Evolutionary conservation across 768 basidiomycete species (phyloP), one percentile per base, ranked within the genome.

Genomic region (Rubroboletus pulcherrimus): DNA sequence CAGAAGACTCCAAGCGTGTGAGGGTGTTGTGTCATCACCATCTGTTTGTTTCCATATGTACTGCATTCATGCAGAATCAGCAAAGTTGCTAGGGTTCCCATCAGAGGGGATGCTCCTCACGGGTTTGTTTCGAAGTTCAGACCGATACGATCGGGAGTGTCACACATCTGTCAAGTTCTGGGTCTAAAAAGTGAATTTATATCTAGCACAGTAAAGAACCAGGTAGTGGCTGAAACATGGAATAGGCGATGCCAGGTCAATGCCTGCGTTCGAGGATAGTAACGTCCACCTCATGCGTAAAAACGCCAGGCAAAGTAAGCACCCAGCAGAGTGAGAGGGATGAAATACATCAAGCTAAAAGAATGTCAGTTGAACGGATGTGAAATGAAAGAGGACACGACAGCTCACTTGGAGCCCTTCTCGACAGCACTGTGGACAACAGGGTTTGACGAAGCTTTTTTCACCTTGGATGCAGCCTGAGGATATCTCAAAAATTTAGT

Each of bases 281-380:
- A 24, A 19, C 9, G 12, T 34, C 48, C 37, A 38, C 29, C 51
- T 72, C 57, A 70, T 58, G 58, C 71, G 72, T 92, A 92, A 73
- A 79, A 86, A 59, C 91, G 82, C 84, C 85, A 96, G 46, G 85
- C 93, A 63, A 96, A 89, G 84, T 93, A 95, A 47, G 81, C 93
- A 58, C 82, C 90, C 44, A 96, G 75, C 29, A 91, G 73, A 43
- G 77, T 82, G 40, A 95, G 79, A 51, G 94, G 94, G 24, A 93
- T 66, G 66, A 94, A 84, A 81, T 93, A 96, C 80, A 89, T 85
- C 71, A 87, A 54, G 72, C 87, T 90, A 64, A 41, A 43, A 48
- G 61, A 45, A 58, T 31, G 50, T 61, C 24, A 48, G 6, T 19
- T 48, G 48, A 45, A 38, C 7, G 21, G 55, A 15, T 21, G 49